Evolutionary conservation across 2,329 filamentous ascomycete species (phyloP).

Genomic region (Microcera coccophila): DNA sequence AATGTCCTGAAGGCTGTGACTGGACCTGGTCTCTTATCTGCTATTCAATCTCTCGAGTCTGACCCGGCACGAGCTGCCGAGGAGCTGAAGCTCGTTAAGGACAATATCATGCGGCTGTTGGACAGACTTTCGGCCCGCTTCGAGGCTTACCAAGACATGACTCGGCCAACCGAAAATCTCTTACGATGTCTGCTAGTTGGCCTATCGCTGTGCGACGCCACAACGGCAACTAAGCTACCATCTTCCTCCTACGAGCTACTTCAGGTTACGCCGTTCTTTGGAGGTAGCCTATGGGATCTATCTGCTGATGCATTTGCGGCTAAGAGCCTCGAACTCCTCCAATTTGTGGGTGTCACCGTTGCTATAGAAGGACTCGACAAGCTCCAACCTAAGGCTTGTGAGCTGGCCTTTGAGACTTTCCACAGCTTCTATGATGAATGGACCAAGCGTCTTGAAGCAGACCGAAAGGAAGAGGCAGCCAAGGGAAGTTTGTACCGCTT

Average conservation of each 20-base stretch:
- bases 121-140: slow-evolving; percentile 66
- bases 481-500: slow-evolving; percentile 80
- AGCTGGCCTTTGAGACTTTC: slow-evolving; percentile 62
- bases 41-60: slow-evolving; percentile 25
- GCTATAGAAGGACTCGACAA: slow-evolving; percentile 46
- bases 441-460: slow-evolving; percentile 70
- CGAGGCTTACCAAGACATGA: slow-evolving; percentile 80
- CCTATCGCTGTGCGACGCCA: slow-evolving; percentile 55
- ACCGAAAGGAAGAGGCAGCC: slow-evolving; percentile 69
- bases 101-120: slow-evolving; percentile 64
- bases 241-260: slow-evolving; percentile 37
- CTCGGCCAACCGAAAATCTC: slow-evolving; percentile 71
- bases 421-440: slow-evolving; percentile 74
- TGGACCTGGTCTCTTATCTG: slow-evolving; percentile 41
- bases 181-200: slow-evolving; percentile 76
- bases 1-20: slow-evolving; percentile 67
- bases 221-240: slow-evolving; percentile 42
- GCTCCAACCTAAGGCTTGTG: slow-evolving; percentile 42
- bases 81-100: slow-evolving; percentile 48
- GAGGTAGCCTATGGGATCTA: slow-evolving; percentile 38
- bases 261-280: slow-evolving; percentile 53
- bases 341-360: slow-evolving; percentile 31
- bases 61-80: slow-evolving; percentile 20
- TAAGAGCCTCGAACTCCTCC: slow-evolving; percentile 43
- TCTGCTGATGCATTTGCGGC: slow-evolving; percentile 17